Percentiles rank a stretch among this genome's conserved stretches.
These are phyloP conservation scores for Inga oerstediana DNA, from an alignment of 306 rosid genomes.

Conservation along the genomic window DNA sequence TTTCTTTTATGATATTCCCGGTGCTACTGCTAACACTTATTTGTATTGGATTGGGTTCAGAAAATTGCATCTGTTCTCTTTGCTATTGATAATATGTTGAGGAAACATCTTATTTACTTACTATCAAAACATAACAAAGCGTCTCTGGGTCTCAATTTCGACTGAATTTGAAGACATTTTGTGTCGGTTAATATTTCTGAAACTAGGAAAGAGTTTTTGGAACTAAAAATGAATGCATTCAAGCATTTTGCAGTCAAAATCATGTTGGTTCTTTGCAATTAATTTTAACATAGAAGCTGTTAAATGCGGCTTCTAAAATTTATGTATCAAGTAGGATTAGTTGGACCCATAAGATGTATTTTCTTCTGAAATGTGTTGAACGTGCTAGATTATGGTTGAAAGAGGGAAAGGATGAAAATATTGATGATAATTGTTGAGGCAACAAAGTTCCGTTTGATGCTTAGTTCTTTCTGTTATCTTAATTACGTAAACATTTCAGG, in stretches of 20 bases:
- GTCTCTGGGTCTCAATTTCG: not conserved
- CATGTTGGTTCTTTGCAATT: not conserved
- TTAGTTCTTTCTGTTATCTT: not conserved
- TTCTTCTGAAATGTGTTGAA: not conserved
- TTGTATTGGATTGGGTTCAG: conserved; percentile 8
- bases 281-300: not conserved
- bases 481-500: not conserved
- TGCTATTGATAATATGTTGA: not conserved
- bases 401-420: not conserved
- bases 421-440: not conserved
- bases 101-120: not conserved
- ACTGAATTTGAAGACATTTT: not conserved
- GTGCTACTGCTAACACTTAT: not conserved
- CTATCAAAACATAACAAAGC: not conserved
- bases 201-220: not conserved
- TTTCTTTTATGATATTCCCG: not conserved
- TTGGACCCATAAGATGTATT: not conserved
- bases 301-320: not conserved
- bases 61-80: not conserved
- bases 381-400: not conserved
- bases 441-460: not conserved
- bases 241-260: not conserved
- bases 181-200: not conserved
- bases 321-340: not conserved
- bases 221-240: not conserved